Evolutionary conservation across 768 basidiomycete species (phyloP).

Genomic region (Postia placenta): DNA sequence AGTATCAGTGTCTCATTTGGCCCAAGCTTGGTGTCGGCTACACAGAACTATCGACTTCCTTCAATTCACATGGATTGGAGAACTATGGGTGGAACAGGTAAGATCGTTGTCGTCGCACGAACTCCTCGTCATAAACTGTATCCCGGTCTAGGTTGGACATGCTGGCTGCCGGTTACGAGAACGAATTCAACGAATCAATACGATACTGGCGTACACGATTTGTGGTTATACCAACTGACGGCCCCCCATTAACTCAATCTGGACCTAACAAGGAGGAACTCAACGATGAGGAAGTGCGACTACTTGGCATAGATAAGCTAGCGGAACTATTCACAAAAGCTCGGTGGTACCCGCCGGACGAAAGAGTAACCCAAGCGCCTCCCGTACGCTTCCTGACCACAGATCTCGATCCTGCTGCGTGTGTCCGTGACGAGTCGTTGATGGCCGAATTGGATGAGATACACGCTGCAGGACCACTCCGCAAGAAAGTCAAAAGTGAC

Average conservation of each 20-base stretch:
- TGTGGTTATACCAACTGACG: slow-evolving; percentile 82
- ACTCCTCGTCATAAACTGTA: not conserved
- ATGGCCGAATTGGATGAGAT: slow-evolving; percentile 79
- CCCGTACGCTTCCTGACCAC: slow-evolving; percentile 79
- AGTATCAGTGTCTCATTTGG: slow-evolving; percentile 92
- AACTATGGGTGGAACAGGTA: slow-evolving; percentile 86
- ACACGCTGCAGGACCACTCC: slow-evolving; percentile 65
- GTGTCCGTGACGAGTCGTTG: slow-evolving; percentile 71
- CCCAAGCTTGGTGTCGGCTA: slow-evolving; percentile 86
- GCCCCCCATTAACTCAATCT: slow-evolving; percentile 49
- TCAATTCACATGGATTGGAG: slow-evolving; percentile 73
- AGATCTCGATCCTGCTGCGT: slow-evolving; percentile 75
- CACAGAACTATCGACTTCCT: slow-evolving; percentile 69
- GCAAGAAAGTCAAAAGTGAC: slow-evolving; percentile 79
- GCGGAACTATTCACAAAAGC: slow-evolving; percentile 83
- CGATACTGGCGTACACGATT: slow-evolving; percentile 95
- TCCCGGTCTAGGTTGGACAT: slow-evolving; percentile 60
- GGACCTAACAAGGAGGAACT: slow-evolving; percentile 69
- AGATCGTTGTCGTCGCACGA: slow-evolving; percentile 16
- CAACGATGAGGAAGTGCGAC: slow-evolving; percentile 80
- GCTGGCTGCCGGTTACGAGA: slow-evolving; percentile 79
- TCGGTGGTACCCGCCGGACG: slow-evolving; percentile 69
- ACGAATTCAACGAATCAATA: slow-evolving; percentile 72
- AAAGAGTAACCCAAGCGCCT: slow-evolving; percentile 41
- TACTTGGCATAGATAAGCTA: slow-evolving; percentile 87